Conservation (phyloP, 441 rosid genomes). For the Cnidoscolus chayamansa region DNA sequence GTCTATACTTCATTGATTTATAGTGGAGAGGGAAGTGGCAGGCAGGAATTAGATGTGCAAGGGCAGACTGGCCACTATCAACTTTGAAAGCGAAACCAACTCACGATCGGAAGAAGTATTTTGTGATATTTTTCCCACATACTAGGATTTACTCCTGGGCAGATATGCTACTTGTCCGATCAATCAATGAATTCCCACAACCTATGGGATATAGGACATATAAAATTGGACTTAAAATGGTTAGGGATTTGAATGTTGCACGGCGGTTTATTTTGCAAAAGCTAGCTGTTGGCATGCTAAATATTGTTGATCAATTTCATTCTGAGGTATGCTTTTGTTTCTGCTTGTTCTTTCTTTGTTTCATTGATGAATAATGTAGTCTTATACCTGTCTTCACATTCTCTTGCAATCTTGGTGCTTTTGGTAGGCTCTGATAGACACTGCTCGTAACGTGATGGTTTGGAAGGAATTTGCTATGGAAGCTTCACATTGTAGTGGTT, state of each 20-base stretch:
- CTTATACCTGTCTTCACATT: not conserved
- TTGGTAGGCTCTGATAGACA: constrained; percentile 69
- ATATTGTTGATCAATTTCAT: constrained; percentile 83
- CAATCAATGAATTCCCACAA: constrained; percentile 77
- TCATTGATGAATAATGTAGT: constrained; percentile 1
- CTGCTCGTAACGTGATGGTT: constrained; percentile 62
- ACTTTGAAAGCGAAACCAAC: constrained; percentile 91
- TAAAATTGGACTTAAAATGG: constrained; percentile 74
- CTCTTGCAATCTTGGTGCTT: constrained; percentile 23
- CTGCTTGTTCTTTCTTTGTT: constrained; percentile 10
- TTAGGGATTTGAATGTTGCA: constrained; percentile 78
- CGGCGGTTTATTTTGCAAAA: constrained; percentile 80
- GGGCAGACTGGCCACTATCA: constrained; percentile 91
- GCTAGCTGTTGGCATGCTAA: constrained; percentile 83
- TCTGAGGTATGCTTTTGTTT: constrained; percentile 47
- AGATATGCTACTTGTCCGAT: constrained; percentile 77
- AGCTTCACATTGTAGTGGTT: constrained; percentile 70
- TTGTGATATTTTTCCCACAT: constrained; percentile 86
- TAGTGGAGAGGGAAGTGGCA: constrained; percentile 99
- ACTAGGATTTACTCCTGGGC: constrained; percentile 99
- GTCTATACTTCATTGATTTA: constrained; percentile 33
- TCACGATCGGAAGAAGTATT: constrained; percentile 87
- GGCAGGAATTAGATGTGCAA: constrained; percentile 90
- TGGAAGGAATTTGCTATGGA: constrained; percentile 96
- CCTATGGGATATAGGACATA: constrained; percentile 84